These are phyloP conservation scores for Lasiosphaeria miniovina DNA, from an alignment of 495 filamentous ascomycete genomes.

Conservation along the genomic window DNA sequence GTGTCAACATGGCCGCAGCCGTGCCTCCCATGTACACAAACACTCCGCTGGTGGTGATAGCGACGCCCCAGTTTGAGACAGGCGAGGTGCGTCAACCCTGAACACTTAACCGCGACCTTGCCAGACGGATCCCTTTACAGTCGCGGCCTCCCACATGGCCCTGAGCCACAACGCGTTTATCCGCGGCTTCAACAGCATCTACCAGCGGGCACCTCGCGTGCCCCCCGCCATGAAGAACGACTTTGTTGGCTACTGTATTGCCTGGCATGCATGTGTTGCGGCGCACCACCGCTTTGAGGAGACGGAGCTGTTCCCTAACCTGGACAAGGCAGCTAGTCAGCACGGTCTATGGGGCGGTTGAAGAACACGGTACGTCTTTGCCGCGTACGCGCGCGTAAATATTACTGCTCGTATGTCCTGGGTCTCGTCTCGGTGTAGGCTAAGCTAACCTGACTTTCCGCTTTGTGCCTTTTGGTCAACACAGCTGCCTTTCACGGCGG, in stretches of 20 bases:
- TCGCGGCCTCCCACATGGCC: slow-evolving; percentile 21
- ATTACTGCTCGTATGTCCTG: no score
- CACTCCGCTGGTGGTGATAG: slow-evolving; percentile 8
- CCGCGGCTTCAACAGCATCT: slow-evolving; percentile 31
- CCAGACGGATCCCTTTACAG: slow-evolving; percentile 13
- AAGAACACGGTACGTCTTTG: no score
- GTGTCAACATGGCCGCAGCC: background rate
- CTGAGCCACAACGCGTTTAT: slow-evolving; percentile 29
- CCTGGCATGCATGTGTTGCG: slow-evolving; percentile 31
- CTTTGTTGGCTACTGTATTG: slow-evolving; percentile 34
- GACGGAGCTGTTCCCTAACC: slow-evolving; percentile 21
- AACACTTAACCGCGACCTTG: background rate
- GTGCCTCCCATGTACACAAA: slow-evolving; percentile 6
- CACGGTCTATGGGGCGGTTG: slow-evolving; percentile 29
- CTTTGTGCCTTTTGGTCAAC: no score
- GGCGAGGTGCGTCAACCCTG: background rate
- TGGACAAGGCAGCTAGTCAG: slow-evolving; percentile 30
- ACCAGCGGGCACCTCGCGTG: slow-evolving; percentile 27
- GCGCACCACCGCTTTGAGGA: slow-evolving; percentile 38
- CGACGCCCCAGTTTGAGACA: slow-evolving; percentile 5
- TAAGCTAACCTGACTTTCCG: no score
- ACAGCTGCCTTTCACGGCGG: slow-evolving; percentile 25
- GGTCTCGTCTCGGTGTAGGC: no score
- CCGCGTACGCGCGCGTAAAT: no score
- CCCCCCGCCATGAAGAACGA: slow-evolving; percentile 22